Percentiles rank a stretch among this genome's conserved stretches.
Conservation (phyloP, 164 flowering plant species). For the Vitis rupestris region DNA sequence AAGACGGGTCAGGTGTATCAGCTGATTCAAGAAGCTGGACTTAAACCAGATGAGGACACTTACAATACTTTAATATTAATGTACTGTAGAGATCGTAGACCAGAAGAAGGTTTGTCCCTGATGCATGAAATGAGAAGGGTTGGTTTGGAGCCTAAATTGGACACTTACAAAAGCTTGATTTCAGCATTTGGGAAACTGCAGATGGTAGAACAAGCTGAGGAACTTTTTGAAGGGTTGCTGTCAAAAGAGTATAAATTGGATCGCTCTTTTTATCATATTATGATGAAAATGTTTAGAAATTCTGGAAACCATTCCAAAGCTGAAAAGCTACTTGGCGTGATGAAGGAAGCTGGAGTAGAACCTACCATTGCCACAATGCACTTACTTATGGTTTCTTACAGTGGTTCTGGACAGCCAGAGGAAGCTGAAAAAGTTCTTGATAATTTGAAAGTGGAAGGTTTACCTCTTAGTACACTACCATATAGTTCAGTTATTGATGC, state of each 20-base stretch:
- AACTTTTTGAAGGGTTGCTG: constrained; percentile 61
- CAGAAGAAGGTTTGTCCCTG: constrained; percentile 81
- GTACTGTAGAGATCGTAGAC: constrained; percentile 84
- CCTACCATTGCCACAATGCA: constrained; percentile 94
- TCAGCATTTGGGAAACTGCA: constrained; percentile 74
- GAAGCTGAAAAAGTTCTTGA: constrained; percentile 85
- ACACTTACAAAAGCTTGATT: constrained; percentile 84
- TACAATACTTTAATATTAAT: constrained; percentile 84
- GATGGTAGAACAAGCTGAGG: constrained; percentile 69
- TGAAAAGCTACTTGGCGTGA: constrained; percentile 56
- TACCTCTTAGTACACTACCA: constrained; percentile 54
- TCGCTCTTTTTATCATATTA: constrained; percentile 84
- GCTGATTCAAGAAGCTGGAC: constrained; percentile 51
- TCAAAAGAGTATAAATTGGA: constrained; percentile 65
- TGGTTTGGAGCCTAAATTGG: constrained; percentile 70
- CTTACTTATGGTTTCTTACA: constrained; percentile 88
- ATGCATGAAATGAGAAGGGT: constrained; percentile 67
- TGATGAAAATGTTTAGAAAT: constrained; percentile 87
- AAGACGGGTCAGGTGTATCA: constrained; percentile 67
- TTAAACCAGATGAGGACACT: constrained; percentile 77
- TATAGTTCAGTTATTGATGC: constrained; percentile 90
- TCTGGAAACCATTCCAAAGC: constrained; percentile 72
- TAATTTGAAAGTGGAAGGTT: constrained; percentile 48
- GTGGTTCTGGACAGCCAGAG: constrained; percentile 75
- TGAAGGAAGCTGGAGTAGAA: constrained; percentile 80